These are phyloP conservation scores for Mortierella sp. DNA, from an alignment of 371 early-diverging fungal species.

Conservation along the genomic window DNA sequence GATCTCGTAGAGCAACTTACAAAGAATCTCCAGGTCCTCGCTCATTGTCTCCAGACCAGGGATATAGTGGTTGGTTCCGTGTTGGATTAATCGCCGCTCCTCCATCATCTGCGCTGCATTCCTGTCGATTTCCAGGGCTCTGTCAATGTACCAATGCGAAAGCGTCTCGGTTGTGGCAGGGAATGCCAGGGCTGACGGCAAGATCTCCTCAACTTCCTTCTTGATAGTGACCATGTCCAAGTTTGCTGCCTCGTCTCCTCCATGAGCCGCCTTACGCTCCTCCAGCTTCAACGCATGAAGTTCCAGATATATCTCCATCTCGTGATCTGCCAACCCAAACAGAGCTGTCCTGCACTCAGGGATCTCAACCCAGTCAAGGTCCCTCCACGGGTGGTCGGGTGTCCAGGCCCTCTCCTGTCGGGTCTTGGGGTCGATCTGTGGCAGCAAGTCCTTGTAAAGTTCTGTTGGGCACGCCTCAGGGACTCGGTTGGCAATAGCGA, in stretches of 20 bases:
- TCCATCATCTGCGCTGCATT: constrained; percentile 66
- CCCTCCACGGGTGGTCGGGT: constrained; percentile 52
- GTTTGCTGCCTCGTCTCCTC: constrained; percentile 44
- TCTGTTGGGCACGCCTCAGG: constrained; percentile 73
- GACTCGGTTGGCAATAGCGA: constrained; percentile 73
- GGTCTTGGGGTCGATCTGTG: constrained; percentile 47
- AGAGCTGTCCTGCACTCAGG: constrained; percentile 61
- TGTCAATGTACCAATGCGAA: constrained; percentile 72
- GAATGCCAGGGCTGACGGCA: constrained; percentile 54
- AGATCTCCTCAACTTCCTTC: constrained; percentile 51
- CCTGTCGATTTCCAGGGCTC: constrained; percentile 68
- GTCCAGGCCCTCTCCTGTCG: constrained; percentile 34
- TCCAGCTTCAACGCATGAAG: constrained; percentile 40
- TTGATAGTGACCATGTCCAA: constrained; percentile 44
- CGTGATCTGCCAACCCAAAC: constrained; percentile 54
- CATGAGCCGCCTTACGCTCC: constrained; percentile 53
- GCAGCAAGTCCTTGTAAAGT: constrained; percentile 64
- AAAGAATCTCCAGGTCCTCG: constrained; percentile 71
- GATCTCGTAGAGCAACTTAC: constrained; percentile 68
- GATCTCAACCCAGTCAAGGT: constrained; percentile 55
- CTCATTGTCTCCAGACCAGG: constrained; percentile 61
- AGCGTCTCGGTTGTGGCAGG: constrained; percentile 63
- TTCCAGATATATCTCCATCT: constrained; percentile 51
- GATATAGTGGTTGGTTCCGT: constrained; percentile 69
- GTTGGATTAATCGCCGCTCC: constrained; percentile 68